Evolutionary conservation across 1,284 basidiomycete species (phyloP).

Genomic region (Malassezia brasiliensis): DNA sequence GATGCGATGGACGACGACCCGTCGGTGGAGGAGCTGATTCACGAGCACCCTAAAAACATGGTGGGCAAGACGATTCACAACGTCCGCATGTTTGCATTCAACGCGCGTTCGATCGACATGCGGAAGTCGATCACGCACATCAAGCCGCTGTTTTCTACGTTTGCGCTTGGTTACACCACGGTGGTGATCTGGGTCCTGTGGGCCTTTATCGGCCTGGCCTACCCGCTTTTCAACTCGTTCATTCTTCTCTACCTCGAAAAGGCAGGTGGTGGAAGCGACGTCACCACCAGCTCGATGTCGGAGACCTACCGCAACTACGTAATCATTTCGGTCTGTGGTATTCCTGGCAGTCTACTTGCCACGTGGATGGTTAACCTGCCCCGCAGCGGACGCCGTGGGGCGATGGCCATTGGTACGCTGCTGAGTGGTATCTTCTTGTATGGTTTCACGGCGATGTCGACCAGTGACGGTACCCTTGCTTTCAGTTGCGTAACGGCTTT

Average conservation of each 20-base stretch:
- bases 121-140: conserved; percentile 21
- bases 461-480: conserved; percentile 27
- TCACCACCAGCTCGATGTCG: conserved; percentile 3
- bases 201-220: conserved; percentile 46
- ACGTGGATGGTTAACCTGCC: conserved; percentile 44
- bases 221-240: conserved; percentile 48
- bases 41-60: neutral
- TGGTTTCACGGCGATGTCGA: conserved; percentile 34
- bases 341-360: conserved; percentile 43
- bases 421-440: conserved; percentile 46
- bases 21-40: conserved; percentile 15
- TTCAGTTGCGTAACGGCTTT: conserved; percentile 39
- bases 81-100: neutral
- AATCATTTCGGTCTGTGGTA: conserved; percentile 44
- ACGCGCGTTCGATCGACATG: neutral
- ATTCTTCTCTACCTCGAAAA: conserved; percentile 38
- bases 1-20: conserved; percentile 22
- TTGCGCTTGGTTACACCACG: conserved; percentile 37
- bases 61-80: neutral
- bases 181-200: conserved; percentile 35
- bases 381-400: conserved; percentile 39
- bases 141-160: conserved; percentile 34
- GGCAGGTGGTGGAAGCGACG: conserved; percentile 3
- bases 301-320: conserved; percentile 42
- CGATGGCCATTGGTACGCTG: conserved; percentile 42